Conservation (phyloP, 768 basidiomycete species). For the Lactarius hatsudake region DNA sequence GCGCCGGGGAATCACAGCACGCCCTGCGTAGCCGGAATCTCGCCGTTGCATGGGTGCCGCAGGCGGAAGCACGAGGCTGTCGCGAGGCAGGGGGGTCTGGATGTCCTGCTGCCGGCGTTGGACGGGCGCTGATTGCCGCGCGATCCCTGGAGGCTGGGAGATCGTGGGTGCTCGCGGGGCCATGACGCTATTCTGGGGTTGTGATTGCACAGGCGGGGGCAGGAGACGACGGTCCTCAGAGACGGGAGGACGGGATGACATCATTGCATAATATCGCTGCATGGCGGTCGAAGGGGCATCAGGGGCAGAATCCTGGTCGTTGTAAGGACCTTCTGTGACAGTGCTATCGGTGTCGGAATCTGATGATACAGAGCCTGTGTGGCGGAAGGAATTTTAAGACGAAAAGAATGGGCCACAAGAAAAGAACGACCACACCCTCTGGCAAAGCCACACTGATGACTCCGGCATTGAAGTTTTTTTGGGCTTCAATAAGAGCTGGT, state of each 20-base stretch:
- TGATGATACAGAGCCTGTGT: constrained; percentile 24
- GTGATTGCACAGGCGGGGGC: constrained; percentile 15
- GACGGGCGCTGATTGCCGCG: constrained; percentile 7
- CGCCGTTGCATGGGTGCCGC: constrained; percentile 9
- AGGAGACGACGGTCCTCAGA: constrained; percentile 25
- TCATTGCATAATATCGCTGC: constrained; percentile 21
- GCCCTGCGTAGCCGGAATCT: constrained; percentile 21
- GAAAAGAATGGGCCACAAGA: background rate
- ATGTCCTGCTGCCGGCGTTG: constrained; percentile 17
- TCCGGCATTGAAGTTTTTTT: constrained; percentile 20
- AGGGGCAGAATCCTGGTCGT: constrained; percentile 14
- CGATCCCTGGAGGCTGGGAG: constrained; percentile 13
- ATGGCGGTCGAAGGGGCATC: background rate
- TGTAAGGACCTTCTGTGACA: constrained; percentile 25
- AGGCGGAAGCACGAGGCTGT: constrained; percentile 20
- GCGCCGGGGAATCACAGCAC: constrained; percentile 6
- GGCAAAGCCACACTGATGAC: constrained; percentile 24
- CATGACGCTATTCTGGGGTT: constrained; percentile 14
- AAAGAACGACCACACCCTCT: constrained; percentile 16
- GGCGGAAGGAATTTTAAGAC: background rate
- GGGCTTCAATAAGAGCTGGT: constrained; percentile 27
- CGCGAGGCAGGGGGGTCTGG: constrained; percentile 25
- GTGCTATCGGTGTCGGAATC: constrained; percentile 30
- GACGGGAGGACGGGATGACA: constrained; percentile 23
- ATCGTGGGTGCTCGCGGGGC: constrained; percentile 14